These are phyloP conservation scores for Phytophthora crassamura DNA, from an alignment of 352 stramenopile species.

Conservation along the genomic window DNA sequence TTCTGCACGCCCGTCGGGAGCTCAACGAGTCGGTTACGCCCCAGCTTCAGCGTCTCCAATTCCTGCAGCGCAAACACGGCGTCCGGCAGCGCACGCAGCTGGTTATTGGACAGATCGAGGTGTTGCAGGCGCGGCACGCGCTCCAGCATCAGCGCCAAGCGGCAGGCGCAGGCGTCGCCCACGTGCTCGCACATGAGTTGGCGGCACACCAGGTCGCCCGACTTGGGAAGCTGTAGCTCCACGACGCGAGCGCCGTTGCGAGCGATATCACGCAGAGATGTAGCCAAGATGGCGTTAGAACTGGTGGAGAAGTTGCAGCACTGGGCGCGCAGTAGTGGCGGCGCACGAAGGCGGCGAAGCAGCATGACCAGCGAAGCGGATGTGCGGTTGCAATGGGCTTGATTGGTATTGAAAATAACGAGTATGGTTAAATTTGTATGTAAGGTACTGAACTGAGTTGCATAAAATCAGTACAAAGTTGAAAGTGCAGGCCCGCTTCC, in stretches of 20 bases:
- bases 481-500: no score
- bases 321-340: neutral
- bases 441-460: no score
- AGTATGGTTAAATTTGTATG: no score
- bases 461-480: no score
- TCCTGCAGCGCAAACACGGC: constrained; percentile 72
- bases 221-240: constrained; percentile 75
- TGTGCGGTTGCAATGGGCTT: neutral
- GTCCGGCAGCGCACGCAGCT: constrained; percentile 78
- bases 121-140: constrained; percentile 65
- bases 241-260: constrained; percentile 51
- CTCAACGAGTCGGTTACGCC: constrained; percentile 66
- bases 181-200: constrained; percentile 94
- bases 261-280: constrained; percentile 74
- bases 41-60: constrained; percentile 66
- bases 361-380: constrained; percentile 4
- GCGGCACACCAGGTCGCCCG: constrained; percentile 88
- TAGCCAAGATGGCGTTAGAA: constrained; percentile 12
- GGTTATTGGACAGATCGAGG: constrained; percentile 83
- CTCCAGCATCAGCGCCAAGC: constrained; percentile 81
- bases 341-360: constrained; percentile 1
- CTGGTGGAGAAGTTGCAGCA: constrained; percentile 10
- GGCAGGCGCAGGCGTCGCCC: constrained; percentile 85
- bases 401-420: no score
- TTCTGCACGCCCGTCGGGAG: constrained; percentile 52